These are phyloP conservation scores for Alternaria atra DNA, from an alignment of 2,329 filamentous ascomycete genomes.

Conservation along the genomic window DNA sequence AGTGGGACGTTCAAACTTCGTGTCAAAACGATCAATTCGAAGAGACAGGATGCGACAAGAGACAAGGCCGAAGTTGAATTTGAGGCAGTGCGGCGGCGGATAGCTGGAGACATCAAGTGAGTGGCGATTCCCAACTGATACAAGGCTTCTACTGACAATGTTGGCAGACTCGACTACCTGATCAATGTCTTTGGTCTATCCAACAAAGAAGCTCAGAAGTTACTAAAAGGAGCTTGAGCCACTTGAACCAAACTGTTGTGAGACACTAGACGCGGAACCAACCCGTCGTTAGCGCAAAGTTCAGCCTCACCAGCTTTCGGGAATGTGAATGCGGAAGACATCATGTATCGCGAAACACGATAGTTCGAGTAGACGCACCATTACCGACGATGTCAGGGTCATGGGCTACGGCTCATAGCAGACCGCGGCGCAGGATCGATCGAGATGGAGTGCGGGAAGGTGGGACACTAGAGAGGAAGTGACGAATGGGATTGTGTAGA, in stretches of 20 bases:
- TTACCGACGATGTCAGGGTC: slow-evolving; percentile 5
- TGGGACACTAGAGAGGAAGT: slow-evolving; percentile 16
- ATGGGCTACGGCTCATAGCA: slow-evolving; percentile 9
- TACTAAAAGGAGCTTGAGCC: slow-evolving; percentile 44
- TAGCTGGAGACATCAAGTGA: slow-evolving; percentile 80
- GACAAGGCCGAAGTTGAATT: slow-evolving; percentile 79
- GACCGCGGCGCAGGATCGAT: slow-evolving; percentile 12
- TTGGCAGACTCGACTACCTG: slow-evolving; percentile 68
- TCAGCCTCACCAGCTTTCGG: background rate
- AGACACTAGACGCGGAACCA: slow-evolving; percentile 1
- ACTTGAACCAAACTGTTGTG: background rate
- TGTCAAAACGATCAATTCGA: slow-evolving; percentile 80
- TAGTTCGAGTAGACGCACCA: slow-evolving; percentile 6
- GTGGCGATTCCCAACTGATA: slow-evolving; percentile 44
- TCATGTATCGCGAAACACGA: slow-evolving; percentile 4
- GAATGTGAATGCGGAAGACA: background rate
- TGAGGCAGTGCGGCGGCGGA: slow-evolving; percentile 72
- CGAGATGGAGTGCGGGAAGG: slow-evolving; percentile 16
- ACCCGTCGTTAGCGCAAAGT: background rate
- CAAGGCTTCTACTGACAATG: slow-evolving; percentile 2
- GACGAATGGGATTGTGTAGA: slow-evolving; percentile 15
- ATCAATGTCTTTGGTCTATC: slow-evolving; percentile 68
- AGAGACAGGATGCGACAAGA: slow-evolving; percentile 72
- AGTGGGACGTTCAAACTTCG: slow-evolving; percentile 83
- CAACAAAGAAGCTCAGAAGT: slow-evolving; percentile 61